Base-by-base conservation (phyloP, 2,329 filamentous ascomycete genomes). In the Trichoderma hamatum region DNA sequence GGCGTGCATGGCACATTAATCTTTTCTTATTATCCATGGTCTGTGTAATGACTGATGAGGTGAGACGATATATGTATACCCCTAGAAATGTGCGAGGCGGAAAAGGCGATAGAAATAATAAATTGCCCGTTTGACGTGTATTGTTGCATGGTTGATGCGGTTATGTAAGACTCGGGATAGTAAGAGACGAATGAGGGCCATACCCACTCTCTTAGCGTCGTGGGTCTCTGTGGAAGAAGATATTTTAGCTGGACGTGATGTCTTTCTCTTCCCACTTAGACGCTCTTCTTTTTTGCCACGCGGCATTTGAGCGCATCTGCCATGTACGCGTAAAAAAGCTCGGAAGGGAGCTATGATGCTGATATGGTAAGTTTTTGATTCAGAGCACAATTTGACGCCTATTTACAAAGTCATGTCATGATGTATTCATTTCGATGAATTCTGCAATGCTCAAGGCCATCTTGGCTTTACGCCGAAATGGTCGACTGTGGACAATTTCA, bases 401-500 rank as follows among this genome's bases (percentile, higher is more conserved):
- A 16, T 49, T 34, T n/a, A 3, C 19, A n/a, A 16, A 26, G 32
- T 28, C 61, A 9, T n/a, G 65, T 24, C 13, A 62, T 56, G 68
- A 70, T 70, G 68, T 43, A 77, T 80, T 79, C 75, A 78, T 80
- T 75, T 73, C 73, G 75, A 75, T 79, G 82, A 82, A 83, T 84
- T 84, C 82, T 84, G 82, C 82, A 84, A 84, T 83, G 80, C 82
- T 78, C 77, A 84, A 80, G 73, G 73, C 73, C 75, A 63, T 70
- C 67, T 61, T 70, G 69, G 71, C 66, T 72, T 64, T 64, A 21
- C 5, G 43, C 65, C 30, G 24, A 32, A 19, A n/a, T 36, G 65
- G 60, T 34, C 43, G 39, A 2, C 16, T 78, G 78, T 78, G 76
- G 78, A 80, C 71, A 79, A 71, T 68, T 75, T 64, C 64, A 68